Percentiles rank a stretch among this genome's conserved stretches.
Evolutionary conservation across 108 stramenopile species (phyloP).

Genomic region (Nitzschia sp.): DNA sequence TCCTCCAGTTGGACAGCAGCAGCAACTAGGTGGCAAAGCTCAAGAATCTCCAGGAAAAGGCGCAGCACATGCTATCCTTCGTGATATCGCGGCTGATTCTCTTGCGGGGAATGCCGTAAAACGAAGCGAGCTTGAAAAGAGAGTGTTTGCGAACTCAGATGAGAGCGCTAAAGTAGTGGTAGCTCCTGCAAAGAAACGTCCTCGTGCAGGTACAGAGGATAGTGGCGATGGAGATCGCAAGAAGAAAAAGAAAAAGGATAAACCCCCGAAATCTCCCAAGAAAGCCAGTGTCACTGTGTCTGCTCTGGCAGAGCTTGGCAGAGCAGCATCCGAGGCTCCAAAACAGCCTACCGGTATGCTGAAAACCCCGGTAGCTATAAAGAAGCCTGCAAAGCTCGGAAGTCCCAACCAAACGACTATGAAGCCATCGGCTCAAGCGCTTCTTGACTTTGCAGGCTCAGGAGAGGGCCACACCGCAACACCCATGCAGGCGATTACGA

Average conservation of each 20-base stretch:
- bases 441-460: slow-evolving; percentile 21
- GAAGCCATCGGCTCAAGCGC: slow-evolving; percentile 28
- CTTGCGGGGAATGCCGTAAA: slow-evolving; percentile 32
- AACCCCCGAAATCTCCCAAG: background rate
- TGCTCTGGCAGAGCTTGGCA: background rate
- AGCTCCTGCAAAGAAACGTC: slow-evolving; percentile 20
- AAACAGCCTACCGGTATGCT: background rate
- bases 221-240: slow-evolving; percentile 6
- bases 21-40: background rate
- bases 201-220: slow-evolving; percentile 12
- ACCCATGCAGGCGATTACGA: too few relatives aligned
- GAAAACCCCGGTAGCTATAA: background rate
- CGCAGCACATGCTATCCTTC: background rate
- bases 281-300: background rate
- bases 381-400: background rate
- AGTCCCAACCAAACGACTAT: background rate
- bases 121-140: slow-evolving; percentile 27
- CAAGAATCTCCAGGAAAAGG: background rate
- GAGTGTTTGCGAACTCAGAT: slow-evolving; percentile 25
- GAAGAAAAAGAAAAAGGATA: slow-evolving; percentile 12
- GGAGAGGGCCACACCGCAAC: background rate
- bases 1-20: background rate
- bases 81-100: slow-evolving; percentile 36
- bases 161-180: background rate
- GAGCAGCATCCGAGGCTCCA: background rate